These are phyloP conservation scores for Camillea tinctor DNA, from an alignment of 2,329 filamentous ascomycete species.

Conservation along the genomic window DNA sequence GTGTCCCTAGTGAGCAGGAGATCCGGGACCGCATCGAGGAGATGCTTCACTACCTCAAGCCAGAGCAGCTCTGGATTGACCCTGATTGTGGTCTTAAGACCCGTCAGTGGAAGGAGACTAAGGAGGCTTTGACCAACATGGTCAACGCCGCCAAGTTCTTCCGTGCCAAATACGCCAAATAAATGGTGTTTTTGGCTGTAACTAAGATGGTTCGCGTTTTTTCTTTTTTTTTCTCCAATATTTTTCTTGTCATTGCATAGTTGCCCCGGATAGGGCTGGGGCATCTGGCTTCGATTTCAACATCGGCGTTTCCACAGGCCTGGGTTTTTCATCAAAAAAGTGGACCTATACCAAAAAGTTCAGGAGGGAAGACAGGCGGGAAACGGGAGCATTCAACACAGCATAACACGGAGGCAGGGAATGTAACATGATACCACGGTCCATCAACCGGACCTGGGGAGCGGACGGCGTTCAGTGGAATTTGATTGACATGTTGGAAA, in stretches of 20 bases:
- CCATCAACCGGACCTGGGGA: constrained; percentile 36
- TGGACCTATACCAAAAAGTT: constrained; percentile 34
- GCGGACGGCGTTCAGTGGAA: constrained; percentile 33
- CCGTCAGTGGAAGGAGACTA: constrained; percentile 97
- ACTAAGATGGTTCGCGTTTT: constrained; percentile 10
- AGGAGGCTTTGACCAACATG: constrained; percentile 94
- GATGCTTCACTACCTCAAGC: constrained; percentile 97
- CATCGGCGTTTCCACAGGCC: constrained; percentile 51
- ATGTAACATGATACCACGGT: constrained; percentile 35
- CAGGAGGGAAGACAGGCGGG: constrained; percentile 30
- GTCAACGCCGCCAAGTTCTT: constrained; percentile 97
- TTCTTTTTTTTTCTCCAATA: constrained; percentile 26
- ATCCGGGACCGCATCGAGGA: constrained; percentile 97
- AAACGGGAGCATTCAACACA: constrained; percentile 37
- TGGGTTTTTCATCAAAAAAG: constrained; percentile 28
- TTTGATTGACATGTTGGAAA: constrained; percentile 27
- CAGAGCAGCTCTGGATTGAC: constrained; percentile 99
- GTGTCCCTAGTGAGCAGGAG: constrained; percentile 95
- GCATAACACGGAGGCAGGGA: constrained; percentile 32
- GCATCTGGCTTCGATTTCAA: constrained; percentile 53
- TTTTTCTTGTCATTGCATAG: constrained; percentile 35
- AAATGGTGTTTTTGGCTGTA: constrained; percentile 32
- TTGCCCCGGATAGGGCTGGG: constrained; percentile 21
- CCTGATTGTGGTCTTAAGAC: constrained; percentile 99
- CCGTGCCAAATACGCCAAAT: constrained; percentile 83